A percentile compares a stretch with the other conserved stretches of the same genome.
Conservation (phyloP, 1,284 basidiomycete species). For the Cryptococcus maquisensis region DNA sequence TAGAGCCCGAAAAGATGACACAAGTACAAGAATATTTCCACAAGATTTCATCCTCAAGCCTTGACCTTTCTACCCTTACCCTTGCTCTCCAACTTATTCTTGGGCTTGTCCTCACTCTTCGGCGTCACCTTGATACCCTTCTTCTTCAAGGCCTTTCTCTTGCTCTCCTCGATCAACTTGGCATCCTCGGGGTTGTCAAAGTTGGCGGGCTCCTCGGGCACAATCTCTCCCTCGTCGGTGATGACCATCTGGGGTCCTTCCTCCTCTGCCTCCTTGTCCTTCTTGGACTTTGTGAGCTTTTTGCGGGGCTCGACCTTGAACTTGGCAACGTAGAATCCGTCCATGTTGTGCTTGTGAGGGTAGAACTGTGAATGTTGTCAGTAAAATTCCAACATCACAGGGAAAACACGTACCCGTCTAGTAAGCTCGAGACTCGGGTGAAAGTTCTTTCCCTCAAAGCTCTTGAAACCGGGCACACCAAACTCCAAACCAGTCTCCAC, state of each 20-base stretch:
- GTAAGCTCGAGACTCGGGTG: conserved; percentile 74
- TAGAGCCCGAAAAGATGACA: not conserved
- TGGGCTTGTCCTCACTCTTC: conserved; percentile 5
- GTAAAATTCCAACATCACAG: not conserved
- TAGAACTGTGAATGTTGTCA: conserved; percentile 33
- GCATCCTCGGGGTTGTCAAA: conserved; percentile 49
- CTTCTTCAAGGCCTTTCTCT: conserved; percentile 49
- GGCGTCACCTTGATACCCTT: conserved; percentile 50
- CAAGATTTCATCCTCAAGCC: not conserved
- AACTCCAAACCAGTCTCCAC: conserved; percentile 92
- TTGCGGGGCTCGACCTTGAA: conserved; percentile 81
- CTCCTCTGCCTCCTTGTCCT: conserved; percentile 43
- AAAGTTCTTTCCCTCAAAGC: conserved; percentile 85
- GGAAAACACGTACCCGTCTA: conserved; percentile 59
- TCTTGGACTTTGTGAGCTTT: conserved; percentile 52
- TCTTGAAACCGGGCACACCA: conserved; percentile 85
- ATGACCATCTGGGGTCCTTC: conserved; percentile 30
- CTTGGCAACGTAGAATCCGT: conserved; percentile 98
- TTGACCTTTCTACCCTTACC: conserved; percentile 21
- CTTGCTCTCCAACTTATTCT: conserved; percentile 9
- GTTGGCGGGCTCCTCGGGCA: conserved; percentile 24
- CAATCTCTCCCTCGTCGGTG: conserved; percentile 37
- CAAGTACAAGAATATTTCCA: not conserved
- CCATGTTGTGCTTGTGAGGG: conserved; percentile 60
- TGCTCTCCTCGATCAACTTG: conserved; percentile 42